Base-by-base conservation (phyloP, 1,284 basidiomycete species). In the Rhodotorula sp. region DNA sequence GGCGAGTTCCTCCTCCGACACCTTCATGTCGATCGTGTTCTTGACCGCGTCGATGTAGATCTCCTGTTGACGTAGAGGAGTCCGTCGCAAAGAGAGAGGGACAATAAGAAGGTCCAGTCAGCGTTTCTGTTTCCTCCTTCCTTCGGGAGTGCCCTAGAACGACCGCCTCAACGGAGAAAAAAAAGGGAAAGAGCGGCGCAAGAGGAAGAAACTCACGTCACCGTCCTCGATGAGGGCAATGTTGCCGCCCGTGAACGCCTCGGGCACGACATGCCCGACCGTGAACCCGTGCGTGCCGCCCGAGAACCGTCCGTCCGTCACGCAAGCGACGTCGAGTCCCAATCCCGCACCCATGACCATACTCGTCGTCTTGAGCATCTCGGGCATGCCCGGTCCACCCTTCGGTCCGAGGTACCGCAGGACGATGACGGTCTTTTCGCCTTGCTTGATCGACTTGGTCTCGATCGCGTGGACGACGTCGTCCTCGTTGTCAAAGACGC, bases 291-390 rank as follows among this genome's bases (percentile, higher is more conserved):
- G 91, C 58, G 90, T 91, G 77, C 90, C 93, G 65, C 95, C 95
- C 44, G 91, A 93, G 85, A 99, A 99, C 55, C 95, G 87, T 58
- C 95, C 95, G 80, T 99, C 95, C 0, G 95, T 99, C 77, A 99
- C 88, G 73, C 96, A 87, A 1, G 95, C 95, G 5, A 94, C 95
- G 64, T 91, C 90, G 70, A 89, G 87, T 53, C 92, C 89, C 26
- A 98, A 85, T 53, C 95, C 95, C 64, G 95, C 95, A 46, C 95
- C 95, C 83, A 94, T 91, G 75, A 97, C 86, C 59, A 92, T 88
- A 70, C 86, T 89, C n/a, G 93, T 96, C 12, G 92, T 93, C 74
- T 94, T 94, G 65, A 95, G 85, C 93, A 95, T 95, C 83, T 95
- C 92, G 58, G 91, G 93, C 92, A 95, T 95, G 64, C 93, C 89